Conservation (phyloP, 73 alveolate species). For the Symbiodinium natans region DNA sequence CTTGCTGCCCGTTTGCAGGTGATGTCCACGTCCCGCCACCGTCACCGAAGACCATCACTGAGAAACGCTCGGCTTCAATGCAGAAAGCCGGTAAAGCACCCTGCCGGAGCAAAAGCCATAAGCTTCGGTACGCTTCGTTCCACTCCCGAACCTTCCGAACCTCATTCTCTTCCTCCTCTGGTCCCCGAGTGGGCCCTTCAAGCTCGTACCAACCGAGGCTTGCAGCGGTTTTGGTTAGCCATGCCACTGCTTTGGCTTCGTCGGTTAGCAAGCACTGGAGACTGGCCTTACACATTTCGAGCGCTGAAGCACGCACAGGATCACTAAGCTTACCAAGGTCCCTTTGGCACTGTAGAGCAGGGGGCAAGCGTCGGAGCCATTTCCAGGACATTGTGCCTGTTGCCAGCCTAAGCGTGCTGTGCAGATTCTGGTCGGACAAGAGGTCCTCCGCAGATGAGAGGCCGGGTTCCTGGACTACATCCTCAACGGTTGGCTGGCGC, state of each 20-base stretch:
- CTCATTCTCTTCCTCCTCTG: not conserved
- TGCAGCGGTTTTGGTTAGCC: not conserved
- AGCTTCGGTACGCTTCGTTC: conserved; percentile 73
- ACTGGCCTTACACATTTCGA: not conserved
- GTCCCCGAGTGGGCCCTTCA: not conserved
- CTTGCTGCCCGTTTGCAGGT: not conserved
- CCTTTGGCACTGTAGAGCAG: not conserved
- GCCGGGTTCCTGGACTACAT: not conserved
- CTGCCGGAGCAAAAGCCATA: conserved; percentile 63
- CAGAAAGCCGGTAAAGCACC: conserved; percentile 19
- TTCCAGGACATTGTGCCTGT: not conserved
- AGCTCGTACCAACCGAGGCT: not conserved
- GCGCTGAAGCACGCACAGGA: not conserved
- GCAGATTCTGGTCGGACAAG: not conserved
- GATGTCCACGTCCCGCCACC: conserved; percentile 28
- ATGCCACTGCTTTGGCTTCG: not conserved
- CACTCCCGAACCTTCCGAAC: conserved; percentile 43
- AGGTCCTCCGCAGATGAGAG: not conserved
- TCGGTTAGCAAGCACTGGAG: not conserved
- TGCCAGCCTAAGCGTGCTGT: not conserved
- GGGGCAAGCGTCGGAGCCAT: not conserved
- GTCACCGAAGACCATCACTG: conserved; percentile 51
- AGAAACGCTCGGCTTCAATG: conserved; percentile 43
- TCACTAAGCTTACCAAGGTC: too few species aligned
- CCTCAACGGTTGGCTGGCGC: too few species aligned